phyloP scores from a whole-genome alignment of 2,329 filamentous ascomycete genomes.

The Aschersonia sp. region DNA sequence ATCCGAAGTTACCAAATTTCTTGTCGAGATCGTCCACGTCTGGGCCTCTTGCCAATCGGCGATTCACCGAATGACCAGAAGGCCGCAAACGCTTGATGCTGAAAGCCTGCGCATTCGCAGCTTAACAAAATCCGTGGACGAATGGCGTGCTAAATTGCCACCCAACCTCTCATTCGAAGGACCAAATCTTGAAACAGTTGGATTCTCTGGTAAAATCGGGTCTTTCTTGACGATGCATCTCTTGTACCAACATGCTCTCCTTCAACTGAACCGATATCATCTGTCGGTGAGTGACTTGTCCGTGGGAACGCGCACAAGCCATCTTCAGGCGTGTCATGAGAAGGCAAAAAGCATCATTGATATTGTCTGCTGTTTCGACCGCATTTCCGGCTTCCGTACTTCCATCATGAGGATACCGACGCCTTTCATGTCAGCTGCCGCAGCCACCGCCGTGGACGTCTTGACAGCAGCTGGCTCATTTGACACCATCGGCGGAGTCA shows the following conservation, averaged over 20 bases:
- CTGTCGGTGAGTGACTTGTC: slow-evolving; percentile 23
- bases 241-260: slow-evolving; percentile 48
- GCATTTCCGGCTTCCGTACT: slow-evolving; percentile 17
- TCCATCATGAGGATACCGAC: slow-evolving; percentile 28
- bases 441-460: slow-evolving; percentile 51
- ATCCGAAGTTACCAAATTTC: slow-evolving; percentile 40
- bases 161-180: slow-evolving; percentile 36
- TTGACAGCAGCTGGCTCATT: slow-evolving; percentile 45
- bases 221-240: slow-evolving; percentile 51
- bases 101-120: slow-evolving; percentile 24
- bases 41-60: slow-evolving; percentile 51
- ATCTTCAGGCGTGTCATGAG: slow-evolving; percentile 31
- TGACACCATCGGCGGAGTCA: slow-evolving; percentile 31
- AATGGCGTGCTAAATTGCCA: slow-evolving; percentile 46
- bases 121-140: slow-evolving; percentile 34
- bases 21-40: slow-evolving; percentile 47
- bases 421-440: slow-evolving; percentile 48
- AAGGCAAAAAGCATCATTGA: slow-evolving; percentile 38
- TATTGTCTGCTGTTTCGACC: slow-evolving; percentile 26
- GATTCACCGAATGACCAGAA: slow-evolving; percentile 28
- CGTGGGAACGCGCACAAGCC: slow-evolving; percentile 23
- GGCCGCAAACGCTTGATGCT: slow-evolving; percentile 11
- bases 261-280: slow-evolving; percentile 51
- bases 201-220: slow-evolving; percentile 37
- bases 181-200: slow-evolving; percentile 41